Percentiles rank a stretch among this genome's conserved stretches.
These are phyloP conservation scores for Candida railenensis DNA, from an alignment of 805 yeast genomes.

Conservation along the genomic window DNA sequence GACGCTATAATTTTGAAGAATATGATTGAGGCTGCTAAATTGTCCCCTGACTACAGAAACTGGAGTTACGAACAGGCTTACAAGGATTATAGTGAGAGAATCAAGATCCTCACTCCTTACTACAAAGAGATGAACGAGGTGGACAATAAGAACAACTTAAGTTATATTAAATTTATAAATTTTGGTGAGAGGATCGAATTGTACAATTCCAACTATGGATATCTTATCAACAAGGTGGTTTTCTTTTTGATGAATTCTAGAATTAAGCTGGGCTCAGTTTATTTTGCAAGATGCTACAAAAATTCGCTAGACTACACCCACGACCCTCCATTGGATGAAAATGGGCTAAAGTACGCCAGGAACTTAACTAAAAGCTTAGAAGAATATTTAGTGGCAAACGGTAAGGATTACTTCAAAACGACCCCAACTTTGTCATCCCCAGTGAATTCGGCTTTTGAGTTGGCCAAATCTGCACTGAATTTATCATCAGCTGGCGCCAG, in stretches of 20 bases:
- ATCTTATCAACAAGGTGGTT: conserved; percentile 85
- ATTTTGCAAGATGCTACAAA: conserved; percentile 78
- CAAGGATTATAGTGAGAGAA: conserved; percentile 71
- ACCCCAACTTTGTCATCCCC: conserved; percentile 12
- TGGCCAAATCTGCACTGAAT: not conserved
- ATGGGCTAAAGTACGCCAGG: conserved; percentile 67
- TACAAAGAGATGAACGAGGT: conserved; percentile 70
- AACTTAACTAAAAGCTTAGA: conserved; percentile 59
- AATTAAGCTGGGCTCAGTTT: conserved; percentile 86
- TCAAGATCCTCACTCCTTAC: conserved; percentile 61
- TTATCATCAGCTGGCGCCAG: conserved; percentile 10
- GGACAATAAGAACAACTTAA: conserved; percentile 43
- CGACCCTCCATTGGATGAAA: conserved; percentile 81
- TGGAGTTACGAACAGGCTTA: conserved; percentile 77
- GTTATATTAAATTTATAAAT: conserved; percentile 83
- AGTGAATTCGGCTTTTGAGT: not conserved
- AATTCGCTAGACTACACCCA: conserved; percentile 59
- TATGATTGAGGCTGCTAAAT: conserved; percentile 74
- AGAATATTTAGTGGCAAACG: conserved; percentile 24
- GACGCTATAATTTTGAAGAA: conserved; percentile 65
- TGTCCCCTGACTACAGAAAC: conserved; percentile 81
- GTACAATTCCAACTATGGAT: conserved; percentile 82
- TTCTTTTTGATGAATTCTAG: conserved; percentile 89
- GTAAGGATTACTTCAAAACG: conserved; percentile 1
- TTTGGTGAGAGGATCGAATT: conserved; percentile 84